Conservation (phyloP, 108 stramenopile genomes). For the Asterionellopsis glacialis region DNA sequence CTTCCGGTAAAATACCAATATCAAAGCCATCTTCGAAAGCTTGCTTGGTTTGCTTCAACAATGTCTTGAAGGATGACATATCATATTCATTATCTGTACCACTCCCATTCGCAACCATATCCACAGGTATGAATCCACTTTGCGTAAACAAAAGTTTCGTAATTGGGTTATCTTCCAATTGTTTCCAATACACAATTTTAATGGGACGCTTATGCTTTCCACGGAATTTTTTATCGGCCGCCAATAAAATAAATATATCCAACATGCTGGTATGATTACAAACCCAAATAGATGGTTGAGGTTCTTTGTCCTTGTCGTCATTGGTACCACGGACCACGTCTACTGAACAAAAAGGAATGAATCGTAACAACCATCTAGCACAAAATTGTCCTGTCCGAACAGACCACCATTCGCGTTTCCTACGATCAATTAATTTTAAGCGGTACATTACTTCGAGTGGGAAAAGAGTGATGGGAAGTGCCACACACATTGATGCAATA, state of each 20-base stretch:
- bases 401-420: conserved; percentile 45
- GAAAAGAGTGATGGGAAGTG: conserved; percentile 69
- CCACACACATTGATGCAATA: conserved; percentile 70
- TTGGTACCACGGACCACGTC: conserved; percentile 23
- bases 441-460: conserved; percentile 51
- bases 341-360: conserved; percentile 76
- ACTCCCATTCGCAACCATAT: conserved; percentile 74
- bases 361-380: conserved; percentile 69
- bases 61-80: conserved; percentile 48
- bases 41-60: conserved; percentile 53
- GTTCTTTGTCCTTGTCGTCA: conserved; percentile 13
- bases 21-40: conserved; percentile 81
- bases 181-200: conserved; percentile 84
- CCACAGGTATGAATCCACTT: conserved; percentile 78
- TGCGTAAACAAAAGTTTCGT: conserved; percentile 64
- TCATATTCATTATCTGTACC: conserved; percentile 79
- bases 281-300: conserved; percentile 77
- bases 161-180: conserved; percentile 76
- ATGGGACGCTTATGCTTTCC: conserved; percentile 69
- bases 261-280: conserved; percentile 79
- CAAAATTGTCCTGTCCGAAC: conserved; percentile 64
- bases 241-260: conserved; percentile 79
- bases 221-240: conserved; percentile 48
- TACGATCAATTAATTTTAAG: conserved; percentile 26
- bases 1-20: conserved; percentile 79